Base-by-base conservation (phyloP, 768 basidiomycete genomes). In the Leccinum longicurvipes region DNA sequence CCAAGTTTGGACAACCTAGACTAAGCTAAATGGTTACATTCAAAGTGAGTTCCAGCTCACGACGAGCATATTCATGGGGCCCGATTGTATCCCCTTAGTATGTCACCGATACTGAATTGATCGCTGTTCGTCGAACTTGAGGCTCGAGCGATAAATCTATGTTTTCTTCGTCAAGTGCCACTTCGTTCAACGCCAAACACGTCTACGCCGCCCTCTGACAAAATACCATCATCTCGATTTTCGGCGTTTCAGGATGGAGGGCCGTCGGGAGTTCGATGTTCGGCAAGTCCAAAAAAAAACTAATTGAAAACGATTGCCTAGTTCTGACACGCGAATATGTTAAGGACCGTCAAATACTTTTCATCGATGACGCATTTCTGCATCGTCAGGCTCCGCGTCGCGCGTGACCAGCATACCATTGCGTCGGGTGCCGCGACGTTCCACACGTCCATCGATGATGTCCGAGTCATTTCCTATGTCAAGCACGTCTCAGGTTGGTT, bases 121-220 rank as follows among this genome's bases (percentile, higher is more conserved):
- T 93, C 92, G 89, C 72, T 95, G 14, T 82, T 96, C 29, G 85
- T 93, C 52, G 92, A 96, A 71, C 85, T 95, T 64, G 81, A 94
- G 31, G 80, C 8, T 68, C 73, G 23, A 39, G 54, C 41, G 50
- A 58, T 19, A 52, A 21, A 53, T 47, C 53, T 56, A 47, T 70
- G 48, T 28, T 53, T 31, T 34, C 50, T 12, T 48, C 51, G 24
- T 25, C n/a, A n/a, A n/a, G n/a, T n/a, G n/a, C 50, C 31, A n/a
- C n/a, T n/a, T 60, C 70, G 47, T 64, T 89, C 12, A 83, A 84
- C 46, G 77, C 80, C n/a, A 87, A 84, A 62, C n/a, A n/a, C n/a
- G n/a, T n/a, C n/a, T n/a, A n/a, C n/a, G n/a, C n/a, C n/a, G n/a
- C n/a, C n/a, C n/a, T 95, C 28, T 84, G 82, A 63, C 83, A 88